Percentiles rank a stretch among this genome's conserved stretches.
phyloP scores from a whole-genome alignment of 2,329 filamentous ascomycete species.

The Trichoderma citrinoviride region DNA sequence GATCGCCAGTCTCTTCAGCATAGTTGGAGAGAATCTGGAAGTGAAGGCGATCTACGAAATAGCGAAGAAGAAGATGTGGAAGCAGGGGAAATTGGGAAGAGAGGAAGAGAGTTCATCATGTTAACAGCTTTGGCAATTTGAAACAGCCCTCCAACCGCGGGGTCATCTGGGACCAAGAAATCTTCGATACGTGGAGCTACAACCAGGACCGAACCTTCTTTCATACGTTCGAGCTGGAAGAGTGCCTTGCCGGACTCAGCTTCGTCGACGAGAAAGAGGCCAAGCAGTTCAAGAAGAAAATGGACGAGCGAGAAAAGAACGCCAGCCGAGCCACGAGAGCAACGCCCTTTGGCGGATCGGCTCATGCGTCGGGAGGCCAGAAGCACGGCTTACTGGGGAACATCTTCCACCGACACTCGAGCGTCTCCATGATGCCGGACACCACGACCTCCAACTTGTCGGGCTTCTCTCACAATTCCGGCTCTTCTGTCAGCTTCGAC shows the following conservation, averaged over 20 bases:
- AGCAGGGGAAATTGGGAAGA: too few species aligned
- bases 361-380: conserved; percentile 35
- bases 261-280: conserved; percentile 98
- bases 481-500: conserved; percentile 48
- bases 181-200: conserved; percentile 92
- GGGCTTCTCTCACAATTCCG: conserved; percentile 37
- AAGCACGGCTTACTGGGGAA: conserved; percentile 56
- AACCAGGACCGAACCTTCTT: conserved; percentile 98
- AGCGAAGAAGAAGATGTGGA: neutral
- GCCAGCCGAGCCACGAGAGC: conserved; percentile 81
- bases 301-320: conserved; percentile 94
- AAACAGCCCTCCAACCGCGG: conserved; percentile 70
- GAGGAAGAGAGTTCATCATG: neutral
- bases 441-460: conserved; percentile 47
- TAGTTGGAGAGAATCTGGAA: neutral
- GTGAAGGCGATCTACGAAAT: neutral
- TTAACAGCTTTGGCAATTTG: conserved; percentile 6
- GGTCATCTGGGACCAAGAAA: conserved; percentile 96
- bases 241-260: conserved; percentile 84
- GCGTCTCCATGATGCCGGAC: conserved; percentile 57
- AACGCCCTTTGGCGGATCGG: conserved; percentile 65
- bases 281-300: conserved; percentile 94
- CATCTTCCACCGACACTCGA: conserved; percentile 61
- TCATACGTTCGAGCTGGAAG: conserved; percentile 93
- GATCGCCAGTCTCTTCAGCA: neutral